Percentiles rank a stretch among this genome's conserved stretches.
phyloP scores from a whole-genome alignment of 1,139 yeast species.

The Candida smagusa region DNA sequence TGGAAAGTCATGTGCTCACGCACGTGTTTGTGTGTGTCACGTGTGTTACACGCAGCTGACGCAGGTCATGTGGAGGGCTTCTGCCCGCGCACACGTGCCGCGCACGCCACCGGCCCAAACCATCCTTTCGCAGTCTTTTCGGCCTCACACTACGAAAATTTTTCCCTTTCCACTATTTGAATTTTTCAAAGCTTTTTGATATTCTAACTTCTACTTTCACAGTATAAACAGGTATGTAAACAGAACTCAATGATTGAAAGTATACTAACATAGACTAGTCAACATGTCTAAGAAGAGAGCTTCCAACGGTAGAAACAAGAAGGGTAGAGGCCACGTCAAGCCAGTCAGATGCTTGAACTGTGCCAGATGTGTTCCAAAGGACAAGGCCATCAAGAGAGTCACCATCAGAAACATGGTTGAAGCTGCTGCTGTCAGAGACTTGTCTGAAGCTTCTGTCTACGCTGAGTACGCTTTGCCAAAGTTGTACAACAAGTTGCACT shows the following conservation, averaged over 20 bases:
- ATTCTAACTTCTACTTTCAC: conserved; percentile 5
- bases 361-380: conserved; percentile 99
- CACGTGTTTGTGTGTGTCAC: neutral
- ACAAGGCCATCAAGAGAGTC: conserved; percentile 99
- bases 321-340: conserved; percentile 99
- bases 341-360: conserved; percentile 99
- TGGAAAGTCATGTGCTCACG: conserved; percentile 4
- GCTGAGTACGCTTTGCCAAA: conserved; percentile 99
- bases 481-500: conserved; percentile 99
- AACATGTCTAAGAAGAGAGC: conserved; percentile 99
- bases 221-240: conserved; percentile 7
- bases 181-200: conserved; percentile 1
- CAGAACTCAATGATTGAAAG: neutral
- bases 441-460: conserved; percentile 99
- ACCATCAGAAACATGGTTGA: conserved; percentile 99
- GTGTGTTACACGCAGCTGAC: too few species aligned
- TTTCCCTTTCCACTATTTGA: conserved; percentile 4
- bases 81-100: neutral
- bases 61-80: conserved; percentile 2
- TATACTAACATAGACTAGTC: conserved; percentile 29
- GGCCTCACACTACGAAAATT: conserved; percentile 3
- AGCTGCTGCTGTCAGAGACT: conserved; percentile 99
- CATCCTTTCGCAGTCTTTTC: neutral
- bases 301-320: conserved; percentile 99
- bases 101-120: neutral